phyloP scores from a whole-genome alignment of 2,329 filamentous ascomycete species.

The Verticillium nubilum region DNA sequence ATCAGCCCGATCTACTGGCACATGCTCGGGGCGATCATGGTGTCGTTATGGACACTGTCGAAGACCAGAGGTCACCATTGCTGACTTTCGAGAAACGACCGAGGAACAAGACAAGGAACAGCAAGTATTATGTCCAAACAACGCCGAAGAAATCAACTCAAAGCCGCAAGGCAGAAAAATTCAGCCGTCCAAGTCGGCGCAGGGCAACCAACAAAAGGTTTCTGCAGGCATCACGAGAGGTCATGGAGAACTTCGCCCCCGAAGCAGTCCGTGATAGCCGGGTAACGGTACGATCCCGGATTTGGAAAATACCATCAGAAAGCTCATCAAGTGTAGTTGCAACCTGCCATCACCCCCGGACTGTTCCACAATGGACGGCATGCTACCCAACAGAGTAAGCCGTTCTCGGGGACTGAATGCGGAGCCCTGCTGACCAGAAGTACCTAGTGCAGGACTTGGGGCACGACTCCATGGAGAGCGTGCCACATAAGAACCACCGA shows the following conservation, averaged over 20 bases:
- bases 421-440: neutral
- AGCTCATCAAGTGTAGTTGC: constrained; percentile 22
- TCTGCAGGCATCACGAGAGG: constrained; percentile 33
- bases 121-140: constrained; percentile 46
- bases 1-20: neutral
- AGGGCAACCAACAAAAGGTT: constrained; percentile 16
- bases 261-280: constrained; percentile 39
- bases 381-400: constrained; percentile 22
- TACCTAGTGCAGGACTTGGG: constrained; percentile 6
- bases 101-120: constrained; percentile 49
- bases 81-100: constrained; percentile 40
- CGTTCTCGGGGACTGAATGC: neutral
- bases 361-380: constrained; percentile 36
- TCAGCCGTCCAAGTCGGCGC: constrained; percentile 14
- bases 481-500: neutral
- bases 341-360: constrained; percentile 29
- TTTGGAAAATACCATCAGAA: neutral
- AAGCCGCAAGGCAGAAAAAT: constrained; percentile 10
- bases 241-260: constrained; percentile 53
- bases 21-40: neutral
- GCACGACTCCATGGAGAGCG: constrained; percentile 13
- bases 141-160: constrained; percentile 3
- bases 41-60: neutral
- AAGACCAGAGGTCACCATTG: too few species aligned
- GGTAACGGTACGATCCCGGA: constrained; percentile 23